These are phyloP conservation scores for Alternaria arbusti DNA, from an alignment of 2,329 filamentous ascomycete genomes.

Conservation along the genomic window DNA sequence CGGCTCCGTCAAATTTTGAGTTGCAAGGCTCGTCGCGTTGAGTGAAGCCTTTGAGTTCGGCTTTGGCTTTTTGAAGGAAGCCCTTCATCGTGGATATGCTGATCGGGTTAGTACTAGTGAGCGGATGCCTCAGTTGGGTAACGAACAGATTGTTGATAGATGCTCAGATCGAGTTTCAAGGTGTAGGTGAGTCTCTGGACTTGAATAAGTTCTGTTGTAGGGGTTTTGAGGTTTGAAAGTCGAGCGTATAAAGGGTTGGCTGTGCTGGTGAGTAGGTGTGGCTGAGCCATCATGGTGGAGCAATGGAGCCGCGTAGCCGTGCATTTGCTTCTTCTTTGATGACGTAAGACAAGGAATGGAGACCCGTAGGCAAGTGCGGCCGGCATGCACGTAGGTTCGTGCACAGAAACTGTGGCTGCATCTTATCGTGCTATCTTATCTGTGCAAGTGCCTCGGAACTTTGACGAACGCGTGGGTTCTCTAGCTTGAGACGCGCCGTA, in stretches of 20 bases:
- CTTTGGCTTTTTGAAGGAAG: conserved; percentile 38
- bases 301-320: conserved; percentile 16
- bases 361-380: neutral
- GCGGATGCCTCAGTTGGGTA: neutral
- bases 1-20: neutral
- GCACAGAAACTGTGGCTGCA: neutral
- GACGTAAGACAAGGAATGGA: conserved; percentile 15
- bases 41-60: conserved; percentile 23
- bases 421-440: conserved; percentile 8
- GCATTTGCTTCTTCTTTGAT: conserved; percentile 8
- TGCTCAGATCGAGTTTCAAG: neutral
- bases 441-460: neutral
- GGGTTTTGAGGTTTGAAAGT: neutral
- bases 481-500: neutral
- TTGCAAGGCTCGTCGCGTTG: conserved; percentile 6
- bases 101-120: conserved; percentile 12
- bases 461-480: neutral
- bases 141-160: neutral
- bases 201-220: neutral
- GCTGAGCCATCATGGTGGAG: neutral
- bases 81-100: conserved; percentile 29
- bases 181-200: neutral
- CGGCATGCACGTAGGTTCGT: neutral
- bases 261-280: neutral
- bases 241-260: neutral